These are phyloP conservation scores for Stachybotrys chlorohalonatus DNA, from an alignment of 2,329 filamentous ascomycete species.

Conservation along the genomic window DNA sequence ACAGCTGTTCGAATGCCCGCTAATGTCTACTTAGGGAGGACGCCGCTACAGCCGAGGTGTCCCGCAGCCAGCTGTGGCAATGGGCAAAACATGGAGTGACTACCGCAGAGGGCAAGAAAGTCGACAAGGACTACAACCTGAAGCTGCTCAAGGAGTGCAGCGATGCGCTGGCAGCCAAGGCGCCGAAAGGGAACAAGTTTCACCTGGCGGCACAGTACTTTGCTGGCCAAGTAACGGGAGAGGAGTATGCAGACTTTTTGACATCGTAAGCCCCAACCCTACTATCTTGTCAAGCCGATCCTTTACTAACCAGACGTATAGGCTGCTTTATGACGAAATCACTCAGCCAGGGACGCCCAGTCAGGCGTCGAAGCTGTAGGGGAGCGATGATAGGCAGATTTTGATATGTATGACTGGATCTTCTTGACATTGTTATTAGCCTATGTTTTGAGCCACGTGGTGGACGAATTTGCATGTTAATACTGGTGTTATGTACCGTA, in stretches of 20 bases:
- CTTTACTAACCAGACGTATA: slow-evolving; percentile 22
- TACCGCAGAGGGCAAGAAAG: slow-evolving; percentile 80
- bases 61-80: slow-evolving; percentile 91
- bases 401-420: too few relatives aligned
- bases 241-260: slow-evolving; percentile 96
- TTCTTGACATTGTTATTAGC: too few relatives aligned
- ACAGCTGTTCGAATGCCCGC: not conserved
- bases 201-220: slow-evolving; percentile 89
- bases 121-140: slow-evolving; percentile 87
- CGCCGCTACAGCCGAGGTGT: slow-evolving; percentile 93
- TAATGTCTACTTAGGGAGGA: slow-evolving; percentile 54
- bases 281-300: not conserved
- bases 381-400: not conserved
- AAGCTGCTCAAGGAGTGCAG: slow-evolving; percentile 81
- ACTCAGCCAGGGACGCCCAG: slow-evolving; percentile 57
- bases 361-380: slow-evolving; percentile 55
- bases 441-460: too few relatives aligned
- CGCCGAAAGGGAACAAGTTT: slow-evolving; percentile 83
- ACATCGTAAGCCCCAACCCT: slow-evolving; percentile 53
- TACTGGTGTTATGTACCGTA: too few relatives aligned
- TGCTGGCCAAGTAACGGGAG: slow-evolving; percentile 82
- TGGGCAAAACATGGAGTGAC: slow-evolving; percentile 69
- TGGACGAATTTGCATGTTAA: too few relatives aligned
- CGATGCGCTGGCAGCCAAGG: slow-evolving; percentile 63
- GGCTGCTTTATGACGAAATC: slow-evolving; percentile 81